Conservation (phyloP, 2,329 filamentous ascomycete genomes). For the Grosmannia huntii region DNA sequence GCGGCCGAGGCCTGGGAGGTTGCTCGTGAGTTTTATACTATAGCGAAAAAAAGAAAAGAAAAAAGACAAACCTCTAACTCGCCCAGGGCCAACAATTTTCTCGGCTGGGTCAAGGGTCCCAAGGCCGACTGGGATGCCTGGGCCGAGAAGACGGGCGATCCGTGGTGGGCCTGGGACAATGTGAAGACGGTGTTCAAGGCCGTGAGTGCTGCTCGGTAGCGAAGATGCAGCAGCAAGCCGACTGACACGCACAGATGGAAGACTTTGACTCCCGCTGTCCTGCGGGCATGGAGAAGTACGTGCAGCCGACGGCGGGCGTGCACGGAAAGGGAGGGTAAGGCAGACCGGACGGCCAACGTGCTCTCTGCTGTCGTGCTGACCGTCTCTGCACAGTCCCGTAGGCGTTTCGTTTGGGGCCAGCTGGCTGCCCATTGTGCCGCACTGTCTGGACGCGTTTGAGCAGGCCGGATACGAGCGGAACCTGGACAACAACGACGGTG, state of each 20-base stretch:
- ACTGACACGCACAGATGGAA: background rate
- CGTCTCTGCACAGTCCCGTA: background rate
- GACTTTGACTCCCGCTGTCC: background rate
- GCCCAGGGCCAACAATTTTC: slow-evolving; percentile 2
- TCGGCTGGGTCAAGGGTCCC: slow-evolving; percentile 4
- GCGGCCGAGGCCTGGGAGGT: slow-evolving; percentile 1
- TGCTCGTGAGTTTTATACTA: background rate
- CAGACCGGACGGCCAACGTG: background rate
- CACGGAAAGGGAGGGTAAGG: slow-evolving; percentile 1
- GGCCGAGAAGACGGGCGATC: background rate
- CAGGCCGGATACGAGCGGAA: background rate
- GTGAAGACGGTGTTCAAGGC: background rate
- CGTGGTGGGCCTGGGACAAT: slow-evolving; percentile 3
- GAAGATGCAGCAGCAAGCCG: background rate
- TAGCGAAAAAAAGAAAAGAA: background rate
- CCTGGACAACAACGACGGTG: slow-evolving; percentile 2
- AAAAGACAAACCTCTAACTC: background rate
- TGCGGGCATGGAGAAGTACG: background rate
- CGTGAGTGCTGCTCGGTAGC: background rate
- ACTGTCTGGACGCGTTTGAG: background rate
- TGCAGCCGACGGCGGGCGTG: background rate
- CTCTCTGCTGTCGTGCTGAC: background rate
- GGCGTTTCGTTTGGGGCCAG: background rate
- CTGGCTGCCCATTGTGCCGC: background rate
- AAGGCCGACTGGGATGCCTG: slow-evolving; percentile 1